Evolutionary conservation across 306 rosid species (phyloP).

Genomic region (Luffa acutangula): DNA sequence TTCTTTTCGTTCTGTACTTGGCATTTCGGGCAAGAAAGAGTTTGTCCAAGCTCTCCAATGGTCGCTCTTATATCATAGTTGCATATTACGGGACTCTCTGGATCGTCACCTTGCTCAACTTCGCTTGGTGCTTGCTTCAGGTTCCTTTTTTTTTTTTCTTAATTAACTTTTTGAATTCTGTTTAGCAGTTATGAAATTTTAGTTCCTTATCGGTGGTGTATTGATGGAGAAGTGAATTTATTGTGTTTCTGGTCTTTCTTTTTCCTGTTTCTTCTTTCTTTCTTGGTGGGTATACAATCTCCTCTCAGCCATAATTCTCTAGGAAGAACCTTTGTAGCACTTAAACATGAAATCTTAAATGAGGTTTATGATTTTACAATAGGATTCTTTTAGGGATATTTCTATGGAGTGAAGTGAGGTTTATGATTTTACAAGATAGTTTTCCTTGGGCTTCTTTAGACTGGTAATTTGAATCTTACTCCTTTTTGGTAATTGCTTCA

Average conservation of each 20-base stretch:
- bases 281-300: not conserved
- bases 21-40: conserved; percentile 37
- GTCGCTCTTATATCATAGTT: conserved; percentile 46
- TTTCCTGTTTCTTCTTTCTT: not conserved
- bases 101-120: conserved; percentile 48
- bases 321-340: not conserved
- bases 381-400: not conserved
- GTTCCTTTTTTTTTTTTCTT: conserved; percentile 14
- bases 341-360: not conserved
- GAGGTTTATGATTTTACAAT: no score
- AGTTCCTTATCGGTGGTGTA: not conserved
- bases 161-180: not conserved
- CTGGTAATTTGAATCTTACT: not conserved
- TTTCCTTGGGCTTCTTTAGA: not conserved
- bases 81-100: conserved; percentile 40
- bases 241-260: not conserved
- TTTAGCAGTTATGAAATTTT: no score
- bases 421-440: not conserved
- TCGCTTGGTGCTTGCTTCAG: conserved; percentile 79
- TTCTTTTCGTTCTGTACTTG: conserved; percentile 34
- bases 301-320: not conserved
- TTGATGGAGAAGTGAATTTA: not conserved
- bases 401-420: not conserved
- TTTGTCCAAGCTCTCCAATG: conserved; percentile 34
- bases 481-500: not conserved